Conservation (phyloP, 2,329 filamentous ascomycete species). For the Calonectria fujianensis region DNA sequence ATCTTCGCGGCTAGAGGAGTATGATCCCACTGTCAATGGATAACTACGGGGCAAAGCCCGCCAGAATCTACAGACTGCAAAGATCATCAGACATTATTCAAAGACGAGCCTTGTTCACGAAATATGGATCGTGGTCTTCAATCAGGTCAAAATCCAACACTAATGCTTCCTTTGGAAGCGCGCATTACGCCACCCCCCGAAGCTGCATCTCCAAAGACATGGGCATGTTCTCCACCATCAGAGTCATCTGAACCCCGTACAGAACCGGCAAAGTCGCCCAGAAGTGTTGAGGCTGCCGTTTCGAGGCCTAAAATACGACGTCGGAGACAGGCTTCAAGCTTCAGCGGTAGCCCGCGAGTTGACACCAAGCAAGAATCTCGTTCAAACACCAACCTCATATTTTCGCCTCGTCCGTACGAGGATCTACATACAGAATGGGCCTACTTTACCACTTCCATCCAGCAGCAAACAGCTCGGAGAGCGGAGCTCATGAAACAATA, state of each 20-base stretch:
- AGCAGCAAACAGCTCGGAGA: conserved; percentile 62
- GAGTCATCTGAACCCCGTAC: conserved; percentile 38
- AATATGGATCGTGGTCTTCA: conserved; percentile 46
- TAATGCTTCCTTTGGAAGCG: conserved; percentile 47
- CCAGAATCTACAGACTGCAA: conserved; percentile 10
- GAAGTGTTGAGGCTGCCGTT: conserved; percentile 3
- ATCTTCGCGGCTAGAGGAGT: conserved; percentile 38
- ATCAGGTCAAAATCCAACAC: conserved; percentile 35
- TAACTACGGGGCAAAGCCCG: conserved; percentile 43
- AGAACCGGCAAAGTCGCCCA: conserved; percentile 32
- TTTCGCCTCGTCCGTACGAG: conserved; percentile 63
- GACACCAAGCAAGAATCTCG: conserved; percentile 33
- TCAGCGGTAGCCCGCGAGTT: conserved; percentile 21
- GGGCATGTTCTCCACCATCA: conserved; percentile 35
- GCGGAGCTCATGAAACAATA: conserved; percentile 63
- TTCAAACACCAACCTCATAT: conserved; percentile 47
- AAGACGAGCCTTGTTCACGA: conserved; percentile 27
- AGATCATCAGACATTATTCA: conserved; percentile 33
- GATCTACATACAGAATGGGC: conserved; percentile 67
- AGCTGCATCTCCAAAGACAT: conserved; percentile 39
- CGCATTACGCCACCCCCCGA: conserved; percentile 47
- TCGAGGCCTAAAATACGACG: conserved; percentile 30
- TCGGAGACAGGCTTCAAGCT: conserved; percentile 43
- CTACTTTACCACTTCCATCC: conserved; percentile 66
- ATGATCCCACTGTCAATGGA: conserved; percentile 32